These are phyloP conservation scores for Podaxis pistillaris DNA, from an alignment of 768 basidiomycete species.

Conservation along the genomic window DNA sequence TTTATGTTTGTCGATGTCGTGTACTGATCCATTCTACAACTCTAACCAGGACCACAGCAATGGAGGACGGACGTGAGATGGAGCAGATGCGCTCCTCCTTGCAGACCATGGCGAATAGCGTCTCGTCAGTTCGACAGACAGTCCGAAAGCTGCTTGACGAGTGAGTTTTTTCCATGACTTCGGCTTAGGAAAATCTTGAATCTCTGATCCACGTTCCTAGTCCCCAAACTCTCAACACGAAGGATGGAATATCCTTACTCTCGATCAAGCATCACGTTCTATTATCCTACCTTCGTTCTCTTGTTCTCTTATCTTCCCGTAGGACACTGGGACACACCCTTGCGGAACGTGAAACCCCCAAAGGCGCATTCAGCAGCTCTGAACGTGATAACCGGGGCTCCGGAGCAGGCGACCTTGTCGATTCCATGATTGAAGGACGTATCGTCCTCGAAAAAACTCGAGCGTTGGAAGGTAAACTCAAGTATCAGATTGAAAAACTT, in stretches of 20 bases:
- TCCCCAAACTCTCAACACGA: slow-evolving; percentile 41
- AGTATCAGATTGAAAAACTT: slow-evolving; percentile 95
- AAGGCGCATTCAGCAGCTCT: slow-evolving; percentile 47
- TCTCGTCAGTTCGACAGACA: slow-evolving; percentile 57
- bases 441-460: slow-evolving; percentile 88
- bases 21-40: slow-evolving; percentile 5
- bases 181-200: neutral
- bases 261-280: slow-evolving; percentile 85
- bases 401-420: slow-evolving; percentile 72
- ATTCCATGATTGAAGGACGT: slow-evolving; percentile 75
- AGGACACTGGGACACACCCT: slow-evolving; percentile 68
- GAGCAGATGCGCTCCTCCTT: slow-evolving; percentile 30
- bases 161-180: slow-evolving; percentile 34
- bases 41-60: slow-evolving; percentile 17
- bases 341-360: slow-evolving; percentile 44
- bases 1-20: slow-evolving; percentile 18
- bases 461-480: slow-evolving; percentile 81
- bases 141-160: slow-evolving; percentile 54
- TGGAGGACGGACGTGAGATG: slow-evolving; percentile 21
- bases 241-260: slow-evolving; percentile 87
- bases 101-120: slow-evolving; percentile 61
- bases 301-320: slow-evolving; percentile 71
- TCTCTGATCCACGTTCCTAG: slow-evolving; percentile 21
- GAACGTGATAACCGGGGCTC: slow-evolving; percentile 56
- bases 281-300: slow-evolving; percentile 81